Evolutionary conservation across 108 stramenopile species (phyloP), one percentile per base, ranked within the genome.

Genomic region (Asterionellopsis glacialis): DNA sequence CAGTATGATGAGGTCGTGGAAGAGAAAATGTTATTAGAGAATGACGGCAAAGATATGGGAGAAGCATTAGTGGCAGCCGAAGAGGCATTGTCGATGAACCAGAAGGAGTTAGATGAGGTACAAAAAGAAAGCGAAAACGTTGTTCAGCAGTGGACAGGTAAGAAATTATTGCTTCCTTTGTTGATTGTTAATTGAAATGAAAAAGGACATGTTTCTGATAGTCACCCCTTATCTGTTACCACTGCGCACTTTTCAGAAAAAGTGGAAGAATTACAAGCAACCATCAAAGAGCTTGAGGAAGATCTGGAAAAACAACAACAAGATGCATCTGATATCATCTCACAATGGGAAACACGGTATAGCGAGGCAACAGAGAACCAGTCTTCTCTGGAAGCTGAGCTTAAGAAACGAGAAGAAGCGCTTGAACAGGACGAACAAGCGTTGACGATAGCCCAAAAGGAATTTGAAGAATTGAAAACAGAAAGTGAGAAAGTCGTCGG

Each of bases 311-410:
- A 65, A 45, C 83, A 83, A 54, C 71, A 80, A 39, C 40, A 23
- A 22, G 74, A 80, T 51, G 87, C 87, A 7, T 77, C 70, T 26
- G 77, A 68, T 40, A 83, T 77, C 13, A 88, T 88, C 49, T 50
- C 64, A 39, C 69, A 75, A 48, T 88, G 87, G 87, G 84, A 85
- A 45, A 48, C 70, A 68, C 73, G 70, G 28, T 81, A 58, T 51
- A 61, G 15, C 69, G 69, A 48, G 22, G 25, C 5, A 23, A 22
- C 4, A n/a, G 45, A 55, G 14, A 25, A 18, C 10, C 16, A 58
- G 1, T 33, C 12, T 14, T 16, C 59, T 15, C 49, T 53, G 16
- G 51, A 69, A 63, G 50, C 57, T 1, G 61, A 66, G 12, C 41
- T 62, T 18, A 45, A 49, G 13, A 54, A 61, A 54, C 66, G 65